Evolutionary conservation across 2,329 filamentous ascomycete species (phyloP).

Genomic region (Sporothrix globosa): DNA sequence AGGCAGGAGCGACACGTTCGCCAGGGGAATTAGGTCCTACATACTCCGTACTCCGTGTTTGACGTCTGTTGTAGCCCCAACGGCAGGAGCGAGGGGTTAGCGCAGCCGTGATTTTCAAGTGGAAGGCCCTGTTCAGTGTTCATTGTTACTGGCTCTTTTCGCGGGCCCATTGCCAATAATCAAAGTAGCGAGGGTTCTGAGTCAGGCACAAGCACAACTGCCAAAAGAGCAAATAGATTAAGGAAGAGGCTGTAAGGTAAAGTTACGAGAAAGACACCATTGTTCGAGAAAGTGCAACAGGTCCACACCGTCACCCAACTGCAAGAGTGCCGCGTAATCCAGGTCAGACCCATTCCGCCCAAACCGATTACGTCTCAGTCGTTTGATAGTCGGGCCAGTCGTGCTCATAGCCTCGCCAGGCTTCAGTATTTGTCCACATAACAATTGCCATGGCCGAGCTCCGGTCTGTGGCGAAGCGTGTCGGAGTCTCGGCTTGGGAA

Average conservation of each 20-base stretch:
- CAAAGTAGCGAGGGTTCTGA: neutral
- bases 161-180: constrained; percentile 1
- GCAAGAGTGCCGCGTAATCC: constrained; percentile 26
- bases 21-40: neutral
- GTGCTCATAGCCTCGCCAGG: neutral
- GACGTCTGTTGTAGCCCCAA: neutral
- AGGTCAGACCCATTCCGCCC: constrained; percentile 10
- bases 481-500: too few species aligned
- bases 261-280: neutral
- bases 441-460: neutral
- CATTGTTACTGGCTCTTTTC: neutral
- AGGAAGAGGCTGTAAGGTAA: neutral
- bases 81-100: neutral
- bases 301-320: neutral
- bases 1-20: neutral
- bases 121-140: neutral
- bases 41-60: too few species aligned
- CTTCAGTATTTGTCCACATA: neutral
- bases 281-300: neutral
- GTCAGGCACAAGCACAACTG: neutral
- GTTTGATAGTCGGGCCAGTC: constrained; percentile 24
- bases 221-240: neutral
- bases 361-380: constrained; percentile 28
- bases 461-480: constrained; percentile 9
- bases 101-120: neutral